Base-by-base conservation (phyloP, 2,329 filamentous ascomycete species). In the Ascochyta koolunga region DNA sequence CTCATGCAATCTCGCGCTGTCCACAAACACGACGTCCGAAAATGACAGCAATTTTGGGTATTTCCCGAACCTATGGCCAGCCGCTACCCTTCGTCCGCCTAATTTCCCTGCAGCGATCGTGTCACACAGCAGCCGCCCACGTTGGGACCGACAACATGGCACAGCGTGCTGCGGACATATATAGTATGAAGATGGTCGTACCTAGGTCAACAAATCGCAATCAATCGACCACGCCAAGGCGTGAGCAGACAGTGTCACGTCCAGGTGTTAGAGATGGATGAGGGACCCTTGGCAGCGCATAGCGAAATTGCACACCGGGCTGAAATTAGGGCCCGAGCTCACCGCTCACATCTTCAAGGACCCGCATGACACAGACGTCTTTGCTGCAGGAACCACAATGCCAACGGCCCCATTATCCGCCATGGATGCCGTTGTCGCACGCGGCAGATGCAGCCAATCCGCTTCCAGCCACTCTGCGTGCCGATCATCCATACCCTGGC, bases 271-370 rank as follows among this genome's bases (percentile, higher is more conserved):
- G 51, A 54, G 45, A 41, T 54, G 27, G 29, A 45, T 54, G 42
- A 51, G 50, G 52, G 32, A 52, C 53, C 41, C 64, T 67, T 65
- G 64, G 65, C 62, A 55, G 49, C 58, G 54, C 53, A 60, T 63
- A 64, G 65, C 59, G 69, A 72, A 65, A 72, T 72, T 71, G 62
- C 65, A 40, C 54, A 62, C 56, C 60, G 64, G 60, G 52, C 54
- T 69, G 65, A 70, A 73, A 72, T 62, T 27, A 9, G 46, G 61
- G 66, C 54, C 54, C 60, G 66, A 65, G 68, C 63, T 40, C 60
- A 42, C 52, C 40, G 46, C 56, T 59, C 54, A 24, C 50, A 36
- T 15, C n/a, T 37, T 22, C 33, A 40, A 24, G 24, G 29, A 33
- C 22, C 22, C 22, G 22, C 46, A 49, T 50, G 40, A n/a, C 49